Evolutionary conservation across 2,329 filamentous ascomycete species (phyloP), one percentile per base, ranked within the genome.

Genomic region (Grosmannia penicillata): DNA sequence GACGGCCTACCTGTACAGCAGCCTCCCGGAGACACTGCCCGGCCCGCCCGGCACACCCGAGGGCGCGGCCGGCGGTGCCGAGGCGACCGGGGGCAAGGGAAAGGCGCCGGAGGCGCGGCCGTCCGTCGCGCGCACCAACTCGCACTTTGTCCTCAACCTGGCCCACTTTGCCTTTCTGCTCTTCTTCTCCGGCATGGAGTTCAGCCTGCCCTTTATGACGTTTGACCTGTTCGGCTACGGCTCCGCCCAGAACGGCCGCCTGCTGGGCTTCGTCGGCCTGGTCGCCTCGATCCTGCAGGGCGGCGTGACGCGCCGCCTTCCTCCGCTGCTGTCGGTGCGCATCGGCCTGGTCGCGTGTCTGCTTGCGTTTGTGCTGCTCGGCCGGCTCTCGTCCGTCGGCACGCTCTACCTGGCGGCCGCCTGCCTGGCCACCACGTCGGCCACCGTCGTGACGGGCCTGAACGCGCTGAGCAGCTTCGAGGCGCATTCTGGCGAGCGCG

Each of bases 141-240:
- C 81, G 4, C 85, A 91, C 48, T 61, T 74, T 23, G 56, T 93
- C 11, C 75, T 98, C 33, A 95, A 95, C 55, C 61, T 79, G 2
- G 78, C 84, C 0, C 91, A 98, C 58, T 81, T 96, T 52, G 62
- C 79, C 33, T 98, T 98, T 58, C 76, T 98, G 43, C 75, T 98
- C 11, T 94, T 94, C 60, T 98, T 98, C 61, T 94, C 85, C 3
- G 91, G 91, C 43, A 89, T 98, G 81, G 91, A 98, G 56, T 96
- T 94, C 58, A 94, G 86, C 1, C 71, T 98, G 4, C 87, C 91
- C 0, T 98, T 98, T 57, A 87, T 98, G 75, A 96, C 89, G 0
- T 93, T 91, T 51, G 89, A 94, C 38, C 72, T 98, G 32, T 96
- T 96, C 57, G 72, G 72, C 8, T 93, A 91, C 54, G 74, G 69